phyloP scores from a whole-genome alignment of 2,329 filamentous ascomycete genomes.

The Calycina herbarum region DNA sequence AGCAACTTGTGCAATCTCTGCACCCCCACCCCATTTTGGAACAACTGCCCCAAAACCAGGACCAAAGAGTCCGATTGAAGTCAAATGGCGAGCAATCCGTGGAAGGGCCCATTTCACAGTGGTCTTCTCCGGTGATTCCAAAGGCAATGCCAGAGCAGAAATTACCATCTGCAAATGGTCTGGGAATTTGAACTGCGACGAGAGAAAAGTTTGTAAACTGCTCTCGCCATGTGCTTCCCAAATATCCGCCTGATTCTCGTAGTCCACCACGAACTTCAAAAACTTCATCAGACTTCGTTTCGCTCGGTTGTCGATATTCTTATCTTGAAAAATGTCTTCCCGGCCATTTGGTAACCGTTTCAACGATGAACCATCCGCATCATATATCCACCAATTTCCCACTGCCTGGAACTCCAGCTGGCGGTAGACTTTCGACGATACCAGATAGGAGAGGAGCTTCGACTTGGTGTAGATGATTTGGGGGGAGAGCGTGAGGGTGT shows the following conservation, averaged over 20 bases:
- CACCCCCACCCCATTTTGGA: slow-evolving; percentile 88
- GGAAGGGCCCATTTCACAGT: slow-evolving; percentile 66
- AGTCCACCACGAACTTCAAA: slow-evolving; percentile 79
- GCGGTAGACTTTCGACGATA: slow-evolving; percentile 84
- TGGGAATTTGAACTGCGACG: slow-evolving; percentile 66
- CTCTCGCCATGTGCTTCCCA: slow-evolving; percentile 59
- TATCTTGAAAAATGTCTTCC: slow-evolving; percentile 86
- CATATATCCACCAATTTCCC: slow-evolving; percentile 84
- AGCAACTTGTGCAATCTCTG: slow-evolving; percentile 86
- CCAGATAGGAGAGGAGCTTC: slow-evolving; percentile 71
- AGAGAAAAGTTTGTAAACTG: slow-evolving; percentile 60
- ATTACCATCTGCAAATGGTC: slow-evolving; percentile 64
- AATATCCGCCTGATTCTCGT: slow-evolving; percentile 57
- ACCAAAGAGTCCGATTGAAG: slow-evolving; percentile 84
- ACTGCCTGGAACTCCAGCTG: slow-evolving; percentile 94
- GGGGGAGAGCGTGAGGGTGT: slow-evolving; percentile 80
- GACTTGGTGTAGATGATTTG: slow-evolving; percentile 86
- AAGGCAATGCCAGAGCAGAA: slow-evolving; percentile 71
- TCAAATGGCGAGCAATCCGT: slow-evolving; percentile 75
- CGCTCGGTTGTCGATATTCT: slow-evolving; percentile 71
- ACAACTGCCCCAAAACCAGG: slow-evolving; percentile 86
- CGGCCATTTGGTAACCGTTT: slow-evolving; percentile 80
- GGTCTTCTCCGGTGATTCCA: slow-evolving; percentile 54
- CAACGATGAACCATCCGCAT: slow-evolving; percentile 42
- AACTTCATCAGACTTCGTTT: slow-evolving; percentile 94